Evolutionary conservation across 768 basidiomycete species (phyloP).

Genomic region (Tulasnella calospora): DNA sequence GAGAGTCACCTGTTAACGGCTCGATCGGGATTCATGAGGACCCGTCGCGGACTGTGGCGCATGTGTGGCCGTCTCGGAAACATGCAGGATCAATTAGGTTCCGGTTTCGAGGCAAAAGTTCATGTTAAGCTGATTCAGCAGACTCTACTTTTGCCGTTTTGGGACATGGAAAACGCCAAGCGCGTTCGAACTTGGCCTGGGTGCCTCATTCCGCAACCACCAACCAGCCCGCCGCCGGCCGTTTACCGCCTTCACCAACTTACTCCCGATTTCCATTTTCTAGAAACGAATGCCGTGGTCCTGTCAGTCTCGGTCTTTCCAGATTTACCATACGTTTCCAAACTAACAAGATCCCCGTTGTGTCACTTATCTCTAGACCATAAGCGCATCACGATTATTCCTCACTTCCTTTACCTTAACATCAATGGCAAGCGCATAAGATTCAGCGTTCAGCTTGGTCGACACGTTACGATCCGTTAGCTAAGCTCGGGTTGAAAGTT

Average conservation of each 20-base stretch:
- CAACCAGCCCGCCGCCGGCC: background rate
- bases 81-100: too few species aligned
- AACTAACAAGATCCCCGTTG: background rate
- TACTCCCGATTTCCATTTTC: background rate
- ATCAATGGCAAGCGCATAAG: slow-evolving; percentile 23
- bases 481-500: background rate
- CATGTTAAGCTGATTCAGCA: background rate
- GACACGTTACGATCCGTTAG: slow-evolving; percentile 24
- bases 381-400: slow-evolving; percentile 27
- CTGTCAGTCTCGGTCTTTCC: background rate
- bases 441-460: slow-evolving; percentile 19
- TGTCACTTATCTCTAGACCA: slow-evolving; percentile 19
- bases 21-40: too few species aligned
- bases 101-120: too few species aligned
- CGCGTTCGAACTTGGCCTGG: background rate
- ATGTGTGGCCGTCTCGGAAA: too few species aligned
- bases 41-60: too few species aligned
- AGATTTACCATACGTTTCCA: background rate
- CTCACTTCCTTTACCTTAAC: slow-evolving; percentile 24
- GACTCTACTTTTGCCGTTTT: background rate
- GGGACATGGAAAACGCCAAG: background rate
- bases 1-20: too few species aligned
- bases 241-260: background rate
- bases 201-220: background rate
- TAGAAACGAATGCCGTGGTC: background rate